phyloP scores from a whole-genome alignment of 2,329 filamentous ascomycete species.

The Hypomyces rosellus region DNA sequence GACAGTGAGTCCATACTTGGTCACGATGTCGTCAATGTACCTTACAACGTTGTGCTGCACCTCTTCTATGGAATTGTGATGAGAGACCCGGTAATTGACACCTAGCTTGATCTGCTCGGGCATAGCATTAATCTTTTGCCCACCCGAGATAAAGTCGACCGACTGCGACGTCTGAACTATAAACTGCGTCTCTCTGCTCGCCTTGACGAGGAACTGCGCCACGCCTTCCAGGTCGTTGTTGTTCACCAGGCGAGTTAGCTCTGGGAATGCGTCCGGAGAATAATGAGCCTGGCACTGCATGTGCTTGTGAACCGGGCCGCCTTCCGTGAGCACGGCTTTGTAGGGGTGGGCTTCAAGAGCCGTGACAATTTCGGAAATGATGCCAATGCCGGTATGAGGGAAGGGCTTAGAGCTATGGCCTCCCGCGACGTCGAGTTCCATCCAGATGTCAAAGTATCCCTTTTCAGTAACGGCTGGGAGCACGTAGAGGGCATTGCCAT shows the following conservation, averaged over 20 bases:
- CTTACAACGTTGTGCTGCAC: constrained; percentile 46
- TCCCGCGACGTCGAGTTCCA: constrained; percentile 51
- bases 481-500: constrained; percentile 43
- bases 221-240: constrained; percentile 24
- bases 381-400: constrained; percentile 63
- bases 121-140: constrained; percentile 61
- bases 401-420: constrained; percentile 56
- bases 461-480: constrained; percentile 58
- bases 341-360: constrained; percentile 56
- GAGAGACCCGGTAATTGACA: constrained; percentile 56
- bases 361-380: constrained; percentile 59
- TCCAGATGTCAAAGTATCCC: constrained; percentile 53
- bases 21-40: constrained; percentile 42
- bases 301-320: constrained; percentile 50
- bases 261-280: constrained; percentile 41
- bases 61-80: constrained; percentile 44
- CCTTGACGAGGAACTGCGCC: constrained; percentile 20
- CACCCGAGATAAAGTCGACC: constrained; percentile 55
- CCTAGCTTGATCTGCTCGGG: constrained; percentile 52
- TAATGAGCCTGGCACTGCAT: constrained; percentile 53
- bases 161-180: constrained; percentile 56
- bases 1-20: constrained; percentile 51
- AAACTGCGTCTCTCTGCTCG: constrained; percentile 31
- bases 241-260: constrained; percentile 29
- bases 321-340: constrained; percentile 36